A percentile compares a stretch with the other conserved stretches of the same genome.
phyloP scores from a whole-genome alignment of 2,329 filamentous ascomycete species.

The Pezicula radicicola region DNA sequence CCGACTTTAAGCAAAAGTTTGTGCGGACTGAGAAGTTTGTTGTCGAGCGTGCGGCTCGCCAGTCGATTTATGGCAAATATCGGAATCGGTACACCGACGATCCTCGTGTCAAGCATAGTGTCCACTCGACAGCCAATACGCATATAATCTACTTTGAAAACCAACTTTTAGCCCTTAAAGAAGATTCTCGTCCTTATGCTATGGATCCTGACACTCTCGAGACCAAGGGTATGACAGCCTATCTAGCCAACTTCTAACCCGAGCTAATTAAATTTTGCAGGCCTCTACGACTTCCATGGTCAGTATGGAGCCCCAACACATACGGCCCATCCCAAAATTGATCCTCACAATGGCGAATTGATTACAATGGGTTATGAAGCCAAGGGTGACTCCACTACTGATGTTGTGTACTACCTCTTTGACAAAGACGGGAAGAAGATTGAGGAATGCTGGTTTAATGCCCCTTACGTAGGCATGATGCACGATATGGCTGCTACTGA shows the following conservation, averaged over 20 bases:
- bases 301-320: slow-evolving; percentile 42
- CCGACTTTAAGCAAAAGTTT: slow-evolving; percentile 40
- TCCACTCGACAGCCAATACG: slow-evolving; percentile 54
- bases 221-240: slow-evolving; percentile 32
- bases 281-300: slow-evolving; percentile 44
- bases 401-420: slow-evolving; percentile 43
- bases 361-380: slow-evolving; percentile 46
- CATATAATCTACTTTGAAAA: slow-evolving; percentile 56
- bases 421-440: slow-evolving; percentile 36
- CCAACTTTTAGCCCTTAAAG: slow-evolving; percentile 48
- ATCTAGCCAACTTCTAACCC: neutral
- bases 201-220: slow-evolving; percentile 42
- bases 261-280: neutral
- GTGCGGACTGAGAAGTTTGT: slow-evolving; percentile 37
- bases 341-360: slow-evolving; percentile 46
- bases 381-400: slow-evolving; percentile 36
- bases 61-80: slow-evolving; percentile 22
- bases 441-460: slow-evolving; percentile 43
- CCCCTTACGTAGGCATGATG: slow-evolving; percentile 47
- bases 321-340: slow-evolving; percentile 48
- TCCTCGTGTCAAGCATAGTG: slow-evolving; percentile 48
- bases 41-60: slow-evolving; percentile 19
- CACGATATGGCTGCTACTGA: slow-evolving; percentile 43
- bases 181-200: slow-evolving; percentile 46
- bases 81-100: slow-evolving; percentile 44